Percentiles rank a stretch among this genome's conserved stretches.
These are phyloP conservation scores for Mycena galericulata DNA, from an alignment of 768 basidiomycete genomes.

Conservation along the genomic window DNA sequence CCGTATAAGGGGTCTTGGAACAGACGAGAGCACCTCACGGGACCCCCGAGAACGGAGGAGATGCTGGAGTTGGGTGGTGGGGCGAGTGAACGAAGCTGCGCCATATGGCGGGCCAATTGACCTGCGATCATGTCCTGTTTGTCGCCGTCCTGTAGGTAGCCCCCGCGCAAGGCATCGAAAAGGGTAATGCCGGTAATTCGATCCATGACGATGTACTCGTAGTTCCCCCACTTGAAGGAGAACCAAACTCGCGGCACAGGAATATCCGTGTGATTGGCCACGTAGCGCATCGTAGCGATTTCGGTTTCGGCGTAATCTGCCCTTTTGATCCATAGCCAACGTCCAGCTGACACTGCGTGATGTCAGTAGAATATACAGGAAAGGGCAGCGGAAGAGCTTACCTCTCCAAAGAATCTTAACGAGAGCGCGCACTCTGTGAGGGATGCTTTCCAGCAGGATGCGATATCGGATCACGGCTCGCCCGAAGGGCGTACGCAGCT, in stretches of 20 bases:
- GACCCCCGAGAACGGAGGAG: slow-evolving; percentile 18
- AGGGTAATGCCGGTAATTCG: slow-evolving; percentile 21
- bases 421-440: neutral
- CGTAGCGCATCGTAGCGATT: slow-evolving; percentile 30
- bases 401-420: slow-evolving; percentile 9
- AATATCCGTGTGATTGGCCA: slow-evolving; percentile 30
- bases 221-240: slow-evolving; percentile 18
- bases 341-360: slow-evolving; percentile 49
- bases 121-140: slow-evolving; percentile 9
- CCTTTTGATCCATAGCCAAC: slow-evolving; percentile 37
- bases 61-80: slow-evolving; percentile 16
- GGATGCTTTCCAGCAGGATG: neutral
- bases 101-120: slow-evolving; percentile 16
- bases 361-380: slow-evolving; percentile 5
- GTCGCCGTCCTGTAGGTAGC: slow-evolving; percentile 15
- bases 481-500: slow-evolving; percentile 12
- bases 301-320: slow-evolving; percentile 23
- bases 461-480: slow-evolving; percentile 7
- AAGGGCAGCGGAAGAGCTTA: slow-evolving; percentile 2
- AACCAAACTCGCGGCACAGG: slow-evolving; percentile 32
- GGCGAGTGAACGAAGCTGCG: slow-evolving; percentile 17
- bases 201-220: slow-evolving; percentile 29
- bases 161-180: slow-evolving; percentile 10
- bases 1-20: slow-evolving; percentile 15
- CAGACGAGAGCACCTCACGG: slow-evolving; percentile 18